Percentiles rank a stretch among this genome's conserved stretches.
Conservation (phyloP, 2,329 filamentous ascomycete genomes). For the Epicoccum sorghinum region DNA sequence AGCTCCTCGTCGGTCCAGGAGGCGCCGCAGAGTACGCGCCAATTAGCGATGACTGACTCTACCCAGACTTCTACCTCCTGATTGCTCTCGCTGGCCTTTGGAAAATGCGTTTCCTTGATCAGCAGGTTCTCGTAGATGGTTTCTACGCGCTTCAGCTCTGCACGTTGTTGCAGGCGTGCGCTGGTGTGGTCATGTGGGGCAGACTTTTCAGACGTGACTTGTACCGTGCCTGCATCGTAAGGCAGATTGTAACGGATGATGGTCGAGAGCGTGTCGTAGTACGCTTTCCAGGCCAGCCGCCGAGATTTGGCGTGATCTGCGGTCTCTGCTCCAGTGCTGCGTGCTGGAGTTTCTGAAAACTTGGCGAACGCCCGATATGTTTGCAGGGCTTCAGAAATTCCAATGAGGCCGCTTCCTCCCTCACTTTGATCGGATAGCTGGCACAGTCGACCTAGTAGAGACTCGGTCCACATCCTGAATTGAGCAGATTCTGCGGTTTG, state of each 20-base stretch:
- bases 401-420: conserved; percentile 37
- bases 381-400: conserved; percentile 48
- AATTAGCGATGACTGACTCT: conserved; percentile 80
- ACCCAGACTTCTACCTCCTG: conserved; percentile 83
- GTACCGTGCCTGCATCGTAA: conserved; percentile 57
- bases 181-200: conserved; percentile 31
- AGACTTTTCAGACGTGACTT: conserved; percentile 29
- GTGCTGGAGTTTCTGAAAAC: conserved; percentile 62
- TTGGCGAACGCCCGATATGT: conserved; percentile 68
- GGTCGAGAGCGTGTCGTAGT: conserved; percentile 80
- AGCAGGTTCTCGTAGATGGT: conserved; percentile 78
- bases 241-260: conserved; percentile 71
- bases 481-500: conserved; percentile 58
- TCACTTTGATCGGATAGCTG: conserved; percentile 69
- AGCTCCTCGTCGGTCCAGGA: conserved; percentile 82
- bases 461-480: conserved; percentile 78
- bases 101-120: conserved; percentile 80
- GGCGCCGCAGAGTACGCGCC: conserved; percentile 79
- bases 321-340: conserved; percentile 23
- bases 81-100: conserved; percentile 79
- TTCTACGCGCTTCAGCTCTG: conserved; percentile 82
- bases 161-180: conserved; percentile 60
- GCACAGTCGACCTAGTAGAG: conserved; percentile 76
- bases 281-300: conserved; percentile 80
- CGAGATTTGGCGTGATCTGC: conserved; percentile 46